Conservation (phyloP, 2,329 filamentous ascomycete species). For the Ascochyta rabiei region DNA sequence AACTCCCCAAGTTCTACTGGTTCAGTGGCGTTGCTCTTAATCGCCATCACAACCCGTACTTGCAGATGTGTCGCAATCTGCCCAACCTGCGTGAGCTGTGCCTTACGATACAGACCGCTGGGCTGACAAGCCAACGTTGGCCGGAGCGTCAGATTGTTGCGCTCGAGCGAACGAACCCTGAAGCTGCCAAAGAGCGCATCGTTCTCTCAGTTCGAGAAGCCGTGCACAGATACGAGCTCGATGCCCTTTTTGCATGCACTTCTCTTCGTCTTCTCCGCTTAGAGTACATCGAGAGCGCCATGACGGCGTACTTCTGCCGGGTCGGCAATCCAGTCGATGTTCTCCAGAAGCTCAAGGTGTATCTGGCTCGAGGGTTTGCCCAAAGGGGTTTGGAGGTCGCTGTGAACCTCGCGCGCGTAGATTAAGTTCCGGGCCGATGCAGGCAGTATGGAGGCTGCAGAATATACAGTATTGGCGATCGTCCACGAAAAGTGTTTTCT, state of each 20-base stretch:
- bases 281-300: slow-evolving; percentile 72
- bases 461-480: neutral
- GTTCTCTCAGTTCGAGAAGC: slow-evolving; percentile 83
- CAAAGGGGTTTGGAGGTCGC: neutral
- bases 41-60: slow-evolving; percentile 89
- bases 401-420: neutral
- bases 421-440: neutral
- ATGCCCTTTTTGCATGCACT: slow-evolving; percentile 71
- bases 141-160: slow-evolving; percentile 56
- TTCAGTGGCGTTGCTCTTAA: slow-evolving; percentile 72
- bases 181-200: slow-evolving; percentile 74
- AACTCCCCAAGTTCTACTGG: slow-evolving; percentile 52
- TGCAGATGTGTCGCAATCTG: slow-evolving; percentile 84
- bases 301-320: slow-evolving; percentile 67
- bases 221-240: slow-evolving; percentile 78
- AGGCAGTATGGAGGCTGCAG: neutral
- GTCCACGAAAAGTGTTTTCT: neutral
- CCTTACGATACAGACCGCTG: slow-evolving; percentile 82
- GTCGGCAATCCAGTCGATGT: slow-evolving; percentile 5
- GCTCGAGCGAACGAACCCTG: slow-evolving; percentile 81
- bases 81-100: slow-evolving; percentile 79
- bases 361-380: slow-evolving; percentile 10
- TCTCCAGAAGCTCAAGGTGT: neutral
- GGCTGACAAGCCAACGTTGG: slow-evolving; percentile 73
- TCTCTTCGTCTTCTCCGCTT: slow-evolving; percentile 74